Evolutionary conservation across 2,329 filamentous ascomycete genomes (phyloP).

Genomic region (Fusarium vanettenii): DNA sequence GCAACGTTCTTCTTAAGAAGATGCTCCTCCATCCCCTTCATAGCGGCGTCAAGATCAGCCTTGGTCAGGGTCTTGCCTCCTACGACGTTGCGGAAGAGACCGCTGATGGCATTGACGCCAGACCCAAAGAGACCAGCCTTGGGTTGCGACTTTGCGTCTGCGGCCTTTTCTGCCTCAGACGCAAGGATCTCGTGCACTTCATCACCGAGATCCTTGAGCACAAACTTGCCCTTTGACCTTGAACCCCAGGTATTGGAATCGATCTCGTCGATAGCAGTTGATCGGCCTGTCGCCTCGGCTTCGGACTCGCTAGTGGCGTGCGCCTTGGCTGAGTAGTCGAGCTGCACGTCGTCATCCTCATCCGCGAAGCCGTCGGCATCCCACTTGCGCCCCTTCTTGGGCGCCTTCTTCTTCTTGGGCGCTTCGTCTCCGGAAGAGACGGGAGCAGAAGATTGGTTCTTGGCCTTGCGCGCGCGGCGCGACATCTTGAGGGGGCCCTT

Average conservation of each 20-base stretch:
- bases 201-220: constrained; percentile 91
- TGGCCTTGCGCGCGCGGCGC: constrained; percentile 77
- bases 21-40: constrained; percentile 97
- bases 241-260: constrained; percentile 86
- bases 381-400: constrained; percentile 95
- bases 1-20: constrained; percentile 96
- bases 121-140: constrained; percentile 79
- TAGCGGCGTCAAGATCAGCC: constrained; percentile 88
- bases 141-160: constrained; percentile 58
- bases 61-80: constrained; percentile 93
- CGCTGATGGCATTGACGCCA: constrained; percentile 83
- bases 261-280: constrained; percentile 76
- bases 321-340: constrained; percentile 86
- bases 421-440: constrained; percentile 88
- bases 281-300: constrained; percentile 60
- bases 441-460: constrained; percentile 73
- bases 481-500: constrained; percentile 85
- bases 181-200: constrained; percentile 92
- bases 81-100: constrained; percentile 93
- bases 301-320: constrained; percentile 67
- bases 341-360: constrained; percentile 80
- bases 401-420: constrained; percentile 69
- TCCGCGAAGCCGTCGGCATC: constrained; percentile 88
- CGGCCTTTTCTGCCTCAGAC: constrained; percentile 72
- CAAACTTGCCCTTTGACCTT: constrained; percentile 90